Base-by-base conservation (phyloP, 305 asterid species). In the Rubia tinctorum region DNA sequence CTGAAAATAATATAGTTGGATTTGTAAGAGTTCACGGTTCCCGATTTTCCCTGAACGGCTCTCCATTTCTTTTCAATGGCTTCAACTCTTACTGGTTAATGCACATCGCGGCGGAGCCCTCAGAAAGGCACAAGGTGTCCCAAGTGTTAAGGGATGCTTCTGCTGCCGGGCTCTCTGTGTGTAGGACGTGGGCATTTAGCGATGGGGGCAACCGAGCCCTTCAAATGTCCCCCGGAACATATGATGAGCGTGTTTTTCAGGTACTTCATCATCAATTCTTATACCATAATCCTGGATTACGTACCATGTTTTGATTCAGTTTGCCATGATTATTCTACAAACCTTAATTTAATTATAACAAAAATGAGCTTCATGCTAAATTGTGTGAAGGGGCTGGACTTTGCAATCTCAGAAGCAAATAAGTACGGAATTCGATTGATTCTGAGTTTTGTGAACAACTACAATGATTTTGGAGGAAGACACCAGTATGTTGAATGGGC, bases 71-170 rank as follows among this genome's bases (percentile, higher is more conserved):
- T 15, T 91, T 91, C 77, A 91, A 89, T 70, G 93, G 97, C 12
- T 91, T 91, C 82, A 89, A 91, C 58, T 56, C 97, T 3, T 91
- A 91, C 44, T 91, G 97, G 97, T 75, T 89, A 84, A 89, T 91
- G 95, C 76, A 87, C 14, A 82, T 89, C 0, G 89, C 93, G 1
- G 9, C 90, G 0, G 83, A 91, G 25, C 86, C 88, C 20, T 25
- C 9, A 15, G 80, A 84, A 5, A 79, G 93, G 61, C 20, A 66
- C 78, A 89, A 91, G 75, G 95, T 89, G 0, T 72, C 90, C 4
- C 78, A 85, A 20, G 93, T 86, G 0, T 77, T 87, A 14, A 66
- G 81, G 14, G 90, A 89, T 30, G 93, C 93, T 14, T 86, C 90
- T 0, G 81, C 72, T 0, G 85, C 88, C 0, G 90, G 93, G 0